A percentile compares a stretch with the other conserved stretches of the same genome.
Conservation (phyloP, 1,284 basidiomycete species). For the Microbotryum silenes-acaulis region DNA sequence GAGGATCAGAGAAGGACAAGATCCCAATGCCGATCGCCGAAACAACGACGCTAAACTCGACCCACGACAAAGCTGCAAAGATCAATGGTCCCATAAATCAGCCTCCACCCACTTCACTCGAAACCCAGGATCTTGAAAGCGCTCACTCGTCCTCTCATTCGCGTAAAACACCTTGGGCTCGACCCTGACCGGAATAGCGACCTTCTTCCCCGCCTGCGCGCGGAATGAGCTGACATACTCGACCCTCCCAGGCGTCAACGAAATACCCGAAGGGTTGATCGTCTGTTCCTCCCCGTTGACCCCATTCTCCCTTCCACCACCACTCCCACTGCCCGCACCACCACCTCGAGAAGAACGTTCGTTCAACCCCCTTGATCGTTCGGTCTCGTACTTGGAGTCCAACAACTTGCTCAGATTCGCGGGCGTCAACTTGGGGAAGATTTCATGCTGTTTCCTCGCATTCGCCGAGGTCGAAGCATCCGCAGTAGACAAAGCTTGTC, state of each 20-base stretch:
- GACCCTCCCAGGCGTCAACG: conserved; percentile 28
- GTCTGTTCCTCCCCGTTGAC: conserved; percentile 16
- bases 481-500: conserved; percentile 11
- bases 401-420: conserved; percentile 36
- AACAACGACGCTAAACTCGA: conserved; percentile 82
- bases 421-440: conserved; percentile 76
- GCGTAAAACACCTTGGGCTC: conserved; percentile 99
- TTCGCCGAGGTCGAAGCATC: conserved; percentile 40
- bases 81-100: neutral
- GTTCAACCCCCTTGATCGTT: conserved; percentile 18
- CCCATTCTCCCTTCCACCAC: conserved; percentile 21
- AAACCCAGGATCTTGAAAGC: conserved; percentile 10
- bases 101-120: conserved; percentile 6
- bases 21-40: conserved; percentile 81
- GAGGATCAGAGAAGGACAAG: conserved; percentile 35
- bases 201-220: conserved; percentile 79
- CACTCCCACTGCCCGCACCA: neutral
- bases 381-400: conserved; percentile 32
- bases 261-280: conserved; percentile 17
- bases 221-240: conserved; percentile 63
- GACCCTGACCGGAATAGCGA: conserved; percentile 83
- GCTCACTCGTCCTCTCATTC: conserved; percentile 63
- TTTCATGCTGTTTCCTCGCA: conserved; percentile 48
- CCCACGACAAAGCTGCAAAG: conserved; percentile 51
- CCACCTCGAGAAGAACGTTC: conserved; percentile 1